Evolutionary conservation across 2,329 filamentous ascomycete species (phyloP).

Genomic region (Rosellinia necatrix): DNA sequence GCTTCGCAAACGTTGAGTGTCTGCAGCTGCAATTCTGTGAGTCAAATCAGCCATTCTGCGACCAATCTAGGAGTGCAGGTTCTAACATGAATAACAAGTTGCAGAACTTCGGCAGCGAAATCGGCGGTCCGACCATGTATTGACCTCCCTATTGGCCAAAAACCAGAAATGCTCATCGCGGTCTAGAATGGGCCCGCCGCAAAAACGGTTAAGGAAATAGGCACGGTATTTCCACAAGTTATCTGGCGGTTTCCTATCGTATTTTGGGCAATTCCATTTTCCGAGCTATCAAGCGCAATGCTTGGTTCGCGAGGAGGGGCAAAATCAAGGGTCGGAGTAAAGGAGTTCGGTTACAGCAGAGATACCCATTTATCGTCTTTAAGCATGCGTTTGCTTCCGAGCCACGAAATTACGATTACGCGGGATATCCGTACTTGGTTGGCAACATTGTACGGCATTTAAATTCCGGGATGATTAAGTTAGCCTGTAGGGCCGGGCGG

Average conservation of each 20-base stretch:
- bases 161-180: slow-evolving; percentile 32
- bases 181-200: slow-evolving; percentile 26
- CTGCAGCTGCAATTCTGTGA: slow-evolving; percentile 34
- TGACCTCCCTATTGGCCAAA: slow-evolving; percentile 32
- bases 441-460: slow-evolving; percentile 32
- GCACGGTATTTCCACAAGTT: slow-evolving; percentile 4
- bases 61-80: neutral
- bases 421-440: slow-evolving; percentile 25
- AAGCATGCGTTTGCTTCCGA: slow-evolving; percentile 34
- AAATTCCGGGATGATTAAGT: slow-evolving; percentile 18
- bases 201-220: slow-evolving; percentile 33
- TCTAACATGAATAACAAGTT: slow-evolving; percentile 26
- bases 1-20: slow-evolving; percentile 31
- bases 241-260: neutral
- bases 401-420: slow-evolving; percentile 24
- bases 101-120: slow-evolving; percentile 25
- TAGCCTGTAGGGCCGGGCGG: slow-evolving; percentile 7
- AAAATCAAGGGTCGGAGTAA: slow-evolving; percentile 24
- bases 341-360: slow-evolving; percentile 38
- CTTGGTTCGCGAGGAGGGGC: slow-evolving; percentile 10
- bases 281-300: slow-evolving; percentile 6
- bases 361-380: slow-evolving; percentile 38
- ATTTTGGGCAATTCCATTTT: slow-evolving; percentile 12
- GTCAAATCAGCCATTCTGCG: slow-evolving; percentile 14
- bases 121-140: slow-evolving; percentile 30